Evolutionary conservation across 306 rosid species (phyloP), one percentile per base, ranked within the genome.

Genomic region (Rosa lucieae): DNA sequence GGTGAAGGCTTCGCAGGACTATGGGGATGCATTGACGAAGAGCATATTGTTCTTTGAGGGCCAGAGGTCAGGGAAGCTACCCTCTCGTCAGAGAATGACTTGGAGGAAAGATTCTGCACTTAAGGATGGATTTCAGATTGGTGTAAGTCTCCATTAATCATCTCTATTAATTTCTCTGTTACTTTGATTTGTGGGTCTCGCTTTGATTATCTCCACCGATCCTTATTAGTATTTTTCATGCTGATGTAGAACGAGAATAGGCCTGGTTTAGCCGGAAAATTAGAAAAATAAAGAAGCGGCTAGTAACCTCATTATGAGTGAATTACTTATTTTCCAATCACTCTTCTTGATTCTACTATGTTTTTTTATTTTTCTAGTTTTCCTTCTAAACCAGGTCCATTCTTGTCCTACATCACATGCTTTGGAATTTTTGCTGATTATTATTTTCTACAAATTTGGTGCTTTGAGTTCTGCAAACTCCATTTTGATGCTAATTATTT

Each of bases 31-130:
- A 14, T 80, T 87, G 73, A 20, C 81, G 18, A 89, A 89, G 76
- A 83, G 88, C 71, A 89, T 89, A 3, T 78, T 85, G 84, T 89
- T 89, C 78, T 87, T 87, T 78, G 90, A 87, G 82, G 92, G 90
- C 23, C 88, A 85, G 53, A 87, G 90, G 68, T 89, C 88, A 58
- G 90, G 90, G 46, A 89, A 85, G 73, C 52, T 89, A 10, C 90
- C 88, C 71, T 63, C 89, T 51, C 37, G 67, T 9, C 94, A 88
- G 52, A 86, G 94, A 23, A 73, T 90, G 79, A 74, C 65, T 48
- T 88, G 90, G 91, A 86, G 90, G 81, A 86, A 77, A 29, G 86
- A 88, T 40, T 88, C 89, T 44, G 91, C 69, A 0, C 89, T 90
- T 75, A 10, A 37, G 5, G 91, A 90, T 59, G 90, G 90, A 21